Percentiles rank a stretch among this genome's conserved stretches.
These are phyloP conservation scores for Backusella morwellensis DNA, from an alignment of 192 early-diverging fungal genomes.

Conservation along the genomic window DNA sequence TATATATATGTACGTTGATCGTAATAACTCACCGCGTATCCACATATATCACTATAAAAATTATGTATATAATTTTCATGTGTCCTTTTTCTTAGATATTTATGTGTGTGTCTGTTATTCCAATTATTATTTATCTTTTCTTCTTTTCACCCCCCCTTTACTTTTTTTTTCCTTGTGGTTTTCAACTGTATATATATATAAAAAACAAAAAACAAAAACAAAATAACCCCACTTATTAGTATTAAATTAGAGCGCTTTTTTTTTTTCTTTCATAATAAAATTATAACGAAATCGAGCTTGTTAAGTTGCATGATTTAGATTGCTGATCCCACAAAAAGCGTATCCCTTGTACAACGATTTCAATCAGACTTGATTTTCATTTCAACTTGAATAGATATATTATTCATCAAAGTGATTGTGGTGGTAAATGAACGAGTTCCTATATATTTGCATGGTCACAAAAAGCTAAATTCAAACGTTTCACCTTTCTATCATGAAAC, in stretches of 20 bases:
- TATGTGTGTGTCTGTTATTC: neutral
- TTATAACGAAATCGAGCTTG: neutral
- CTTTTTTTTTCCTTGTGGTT: neutral
- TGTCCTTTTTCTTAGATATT: neutral
- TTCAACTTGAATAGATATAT: neutral
- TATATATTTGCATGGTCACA: too few relatives aligned
- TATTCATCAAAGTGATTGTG: too few relatives aligned
- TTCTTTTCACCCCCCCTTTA: too few relatives aligned
- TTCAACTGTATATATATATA: neutral
- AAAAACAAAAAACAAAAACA: neutral
- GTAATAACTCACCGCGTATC: neutral
- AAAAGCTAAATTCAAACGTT: too few relatives aligned
- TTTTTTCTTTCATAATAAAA: neutral
- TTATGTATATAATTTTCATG: neutral
- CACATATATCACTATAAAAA: neutral
- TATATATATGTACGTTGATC: neutral
- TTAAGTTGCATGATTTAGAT: neutral
- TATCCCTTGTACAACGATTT: neutral
- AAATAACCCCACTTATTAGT: neutral
- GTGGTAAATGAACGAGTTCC: too few relatives aligned
- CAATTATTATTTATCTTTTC: neutral
- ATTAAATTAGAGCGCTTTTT: neutral
- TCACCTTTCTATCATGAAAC: neutral
- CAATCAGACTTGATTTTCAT: neutral
- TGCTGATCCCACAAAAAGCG: neutral